These are phyloP conservation scores for Microdochium bolleyi DNA, from an alignment of 2,329 filamentous ascomycete genomes.

Conservation along the genomic window DNA sequence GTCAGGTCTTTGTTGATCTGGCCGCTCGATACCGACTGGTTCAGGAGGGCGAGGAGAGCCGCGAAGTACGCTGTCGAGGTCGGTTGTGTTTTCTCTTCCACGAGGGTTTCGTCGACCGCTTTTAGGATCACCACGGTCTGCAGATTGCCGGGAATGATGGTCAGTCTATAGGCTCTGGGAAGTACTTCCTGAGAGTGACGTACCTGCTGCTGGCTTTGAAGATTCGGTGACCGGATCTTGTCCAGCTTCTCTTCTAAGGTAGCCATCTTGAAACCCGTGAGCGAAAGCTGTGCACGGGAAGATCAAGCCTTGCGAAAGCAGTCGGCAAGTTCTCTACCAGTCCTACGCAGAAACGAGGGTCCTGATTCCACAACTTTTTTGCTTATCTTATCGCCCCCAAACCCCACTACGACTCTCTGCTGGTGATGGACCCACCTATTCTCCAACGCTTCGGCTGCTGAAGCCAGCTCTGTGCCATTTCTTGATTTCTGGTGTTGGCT, in stretches of 20 bases:
- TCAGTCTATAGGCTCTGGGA: conserved; percentile 4
- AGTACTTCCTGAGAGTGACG: conserved; percentile 12
- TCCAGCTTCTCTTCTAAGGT: conserved; percentile 82
- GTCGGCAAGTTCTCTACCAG: conserved; percentile 3
- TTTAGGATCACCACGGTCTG: conserved; percentile 80
- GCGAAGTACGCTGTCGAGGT: conserved; percentile 92
- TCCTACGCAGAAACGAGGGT: conserved; percentile 1
- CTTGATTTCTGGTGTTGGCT: no score
- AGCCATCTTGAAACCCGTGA: conserved; percentile 32
- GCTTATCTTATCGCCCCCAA: conserved; percentile 13
- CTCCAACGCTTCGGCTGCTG: no score
- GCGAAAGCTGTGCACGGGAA: conserved; percentile 4
- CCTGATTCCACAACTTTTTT: conserved; percentile 3
- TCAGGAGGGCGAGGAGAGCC: conserved; percentile 81
- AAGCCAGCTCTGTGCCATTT: no score
- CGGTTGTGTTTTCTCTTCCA: conserved; percentile 74
- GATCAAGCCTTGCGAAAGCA: not conserved
- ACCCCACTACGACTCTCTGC: conserved; percentile 13
- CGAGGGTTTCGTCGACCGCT: conserved; percentile 87
- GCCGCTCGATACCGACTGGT: conserved; percentile 62
- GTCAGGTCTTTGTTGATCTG: conserved; percentile 75
- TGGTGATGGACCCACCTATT: not conserved
- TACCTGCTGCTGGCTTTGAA: conserved; percentile 92
- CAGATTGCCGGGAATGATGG: conserved; percentile 3
- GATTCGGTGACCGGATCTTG: conserved; percentile 94